Evolutionary conservation across 345 rosid genomes (phyloP), one percentile per base, ranked within the genome.

Genomic region (Pugionium dolabratum): DNA sequence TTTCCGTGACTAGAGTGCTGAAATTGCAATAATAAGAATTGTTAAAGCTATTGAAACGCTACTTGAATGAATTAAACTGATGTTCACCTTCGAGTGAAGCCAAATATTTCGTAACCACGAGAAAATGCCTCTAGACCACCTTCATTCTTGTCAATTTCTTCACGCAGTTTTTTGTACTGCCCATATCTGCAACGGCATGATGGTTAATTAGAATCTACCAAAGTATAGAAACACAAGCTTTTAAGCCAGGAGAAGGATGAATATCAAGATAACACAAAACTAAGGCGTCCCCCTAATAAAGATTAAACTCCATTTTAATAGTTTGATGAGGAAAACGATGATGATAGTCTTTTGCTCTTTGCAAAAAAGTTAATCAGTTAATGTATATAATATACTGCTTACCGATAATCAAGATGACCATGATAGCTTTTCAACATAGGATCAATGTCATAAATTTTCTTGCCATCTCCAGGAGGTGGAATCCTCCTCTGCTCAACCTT

Each of bases 91-190:
- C 83, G 75, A 33, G 72, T 73, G 72, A 94, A 94, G 75, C 99
- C 99, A 73, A 94, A 75, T 74, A 81, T 84, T 83, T 90, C 91
- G 71, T 90, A 90, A 60, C 97, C 97, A 34, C 92, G 92, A 80
- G 99, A 90, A 77, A 94, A 94, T 27, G 69, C 85, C 76, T 86
- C 99, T 72, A 94, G 65, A 66, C 97, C 97, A 69, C 95, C 97
- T 78, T 94, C 99, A 72, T 73, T 67, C 74, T 79, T 82, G 77
- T 86, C 89, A 65, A 94, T 86, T 69, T 76, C 87, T 36, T 78
- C 88, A 11, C 88, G 84, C 69, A 88, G 45, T 79, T 75, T 86
- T 81, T 31, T 84, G 82, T 88, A 94, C 54, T 78, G 82, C 40
- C 76, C 76, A 75, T 81, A 90, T 47, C 97, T 94, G 77, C 59